phyloP scores from a whole-genome alignment of 2,329 filamentous ascomycete genomes.

The Keithomyces neogunnii region DNA sequence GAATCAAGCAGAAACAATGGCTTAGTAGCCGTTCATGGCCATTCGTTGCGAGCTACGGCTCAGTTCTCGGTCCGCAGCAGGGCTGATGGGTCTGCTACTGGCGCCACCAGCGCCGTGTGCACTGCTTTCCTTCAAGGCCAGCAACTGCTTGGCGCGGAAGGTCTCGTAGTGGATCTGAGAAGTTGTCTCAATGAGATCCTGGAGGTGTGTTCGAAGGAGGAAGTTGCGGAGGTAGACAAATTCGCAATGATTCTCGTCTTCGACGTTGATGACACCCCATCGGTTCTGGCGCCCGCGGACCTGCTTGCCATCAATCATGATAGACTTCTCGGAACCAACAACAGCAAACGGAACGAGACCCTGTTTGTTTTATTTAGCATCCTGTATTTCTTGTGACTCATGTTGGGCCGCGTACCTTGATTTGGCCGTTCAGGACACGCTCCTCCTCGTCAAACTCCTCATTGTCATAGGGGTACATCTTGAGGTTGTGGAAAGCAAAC shows the following conservation, averaged over 20 bases:
- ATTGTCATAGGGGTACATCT: conserved; percentile 99
- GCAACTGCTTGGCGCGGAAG: conserved; percentile 97
- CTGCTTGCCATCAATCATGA: conserved; percentile 95
- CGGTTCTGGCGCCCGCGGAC: conserved; percentile 97
- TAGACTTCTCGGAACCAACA: conserved; percentile 95
- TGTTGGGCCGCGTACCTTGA: conserved; percentile 61
- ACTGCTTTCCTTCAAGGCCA: conserved; percentile 97
- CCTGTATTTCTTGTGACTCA: not conserved
- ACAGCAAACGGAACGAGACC: conserved; percentile 94
- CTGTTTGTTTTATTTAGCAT: conserved; percentile 33
- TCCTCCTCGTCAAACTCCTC: conserved; percentile 98
- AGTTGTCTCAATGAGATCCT: conserved; percentile 98
- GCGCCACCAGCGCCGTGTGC: conserved; percentile 63
- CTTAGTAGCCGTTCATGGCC: conserved; percentile 98
- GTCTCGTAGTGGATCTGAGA: conserved; percentile 99
- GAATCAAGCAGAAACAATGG: conserved; percentile 18
- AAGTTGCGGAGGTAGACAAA: conserved; percentile 98
- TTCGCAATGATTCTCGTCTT: conserved; percentile 99
- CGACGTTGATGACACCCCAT: conserved; percentile 99
- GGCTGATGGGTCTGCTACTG: conserved; percentile 84
- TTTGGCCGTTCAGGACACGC: conserved; percentile 83
- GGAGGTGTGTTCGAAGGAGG: conserved; percentile 93
- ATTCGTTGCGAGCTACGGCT: conserved; percentile 95
- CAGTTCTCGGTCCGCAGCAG: conserved; percentile 86
- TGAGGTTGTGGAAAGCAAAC: conserved; percentile 98